Base-by-base conservation (phyloP, 805 yeast genomes). In the Candida arabinofermentans region DNA sequence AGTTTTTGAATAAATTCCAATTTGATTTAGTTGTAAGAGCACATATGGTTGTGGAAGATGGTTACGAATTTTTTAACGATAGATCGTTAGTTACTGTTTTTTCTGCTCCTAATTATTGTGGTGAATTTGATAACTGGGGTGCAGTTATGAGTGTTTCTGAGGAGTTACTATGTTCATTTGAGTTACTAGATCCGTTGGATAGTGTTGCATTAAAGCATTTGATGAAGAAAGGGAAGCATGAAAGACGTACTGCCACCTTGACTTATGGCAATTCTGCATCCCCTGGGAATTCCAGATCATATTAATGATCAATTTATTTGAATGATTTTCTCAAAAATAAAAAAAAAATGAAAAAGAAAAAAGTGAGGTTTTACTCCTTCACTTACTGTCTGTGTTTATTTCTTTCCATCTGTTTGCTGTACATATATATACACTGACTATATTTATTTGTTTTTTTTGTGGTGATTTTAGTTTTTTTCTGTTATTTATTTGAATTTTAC, bases 141-240 rank as follows among this genome's bases (percentile, higher is more conserved):
- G 99, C 99, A 2, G 97, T 91, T 5, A 91, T 91, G 98, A 82
- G 95, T 53, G 98, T 91, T 13, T 79, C 87, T 48, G 96, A 91
- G 49, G 97, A 91, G 54, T 71, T 91, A 50, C 69, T 93, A 43
- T 91, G 99, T 64, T 83, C 93, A 47, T 91, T 91, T 64, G 99
- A 91, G 63, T 74, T 91, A 41, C 71, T 91, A 44, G 96, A 93
- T 65, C 99, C 99, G 8, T 71, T 93, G 53, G 98, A 91, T 65
- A 79, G 95, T 39, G 83, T 85, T 16, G 96, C 96, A 4, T 75
- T 93, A 65, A 90, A 91, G 59, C 96, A 86, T 61, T 93, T 88
- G 38, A 88, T 91, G 97, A 84, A 83, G 52, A 84, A 82, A 65
- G 96, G 96, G n/a, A 82, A 86, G 55, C 83, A 85, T 47, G 96